Percentiles rank a stretch among this genome's conserved stretches.
phyloP scores from a whole-genome alignment of 2,329 filamentous ascomycete genomes.

The Tolypocladium paradoxum region DNA sequence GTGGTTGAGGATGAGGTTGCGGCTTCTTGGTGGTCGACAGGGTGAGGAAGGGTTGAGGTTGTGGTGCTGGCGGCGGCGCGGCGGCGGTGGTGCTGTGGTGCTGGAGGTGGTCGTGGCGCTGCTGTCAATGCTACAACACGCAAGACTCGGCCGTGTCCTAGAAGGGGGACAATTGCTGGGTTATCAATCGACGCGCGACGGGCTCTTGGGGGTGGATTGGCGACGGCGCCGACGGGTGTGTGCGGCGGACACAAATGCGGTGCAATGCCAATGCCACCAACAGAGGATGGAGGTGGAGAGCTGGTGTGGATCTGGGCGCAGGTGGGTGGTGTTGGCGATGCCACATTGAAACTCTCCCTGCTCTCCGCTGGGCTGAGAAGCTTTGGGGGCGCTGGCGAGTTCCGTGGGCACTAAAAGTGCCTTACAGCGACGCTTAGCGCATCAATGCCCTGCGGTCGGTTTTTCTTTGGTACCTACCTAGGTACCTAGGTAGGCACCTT shows the following conservation, averaged over 20 bases:
- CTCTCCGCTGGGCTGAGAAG: neutral
- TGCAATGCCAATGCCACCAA: neutral
- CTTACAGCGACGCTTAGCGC: too few species aligned
- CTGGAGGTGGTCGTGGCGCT: neutral
- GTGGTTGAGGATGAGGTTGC: neutral
- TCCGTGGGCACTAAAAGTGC: too few species aligned
- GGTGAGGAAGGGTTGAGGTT: neutral
- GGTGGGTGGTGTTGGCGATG: neutral
- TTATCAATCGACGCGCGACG: neutral
- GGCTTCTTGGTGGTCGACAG: neutral
- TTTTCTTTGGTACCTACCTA: too few species aligned
- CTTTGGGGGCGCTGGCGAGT: neutral
- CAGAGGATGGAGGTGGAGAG: neutral
- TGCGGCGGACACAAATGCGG: neutral
- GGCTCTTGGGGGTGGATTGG: neutral
- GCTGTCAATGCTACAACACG: neutral
- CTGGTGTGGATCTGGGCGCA: neutral
- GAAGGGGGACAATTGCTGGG: neutral
- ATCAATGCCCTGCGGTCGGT: too few species aligned
- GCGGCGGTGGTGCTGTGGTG: neutral
- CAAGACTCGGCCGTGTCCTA: neutral
- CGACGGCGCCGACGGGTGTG: too few species aligned
- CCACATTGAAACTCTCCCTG: neutral
- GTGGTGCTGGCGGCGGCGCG: neutral
- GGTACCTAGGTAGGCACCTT: too few species aligned